Base-by-base conservation (phyloP, 1,139 yeast species). In the Saccharomyces uvarum region DNA sequence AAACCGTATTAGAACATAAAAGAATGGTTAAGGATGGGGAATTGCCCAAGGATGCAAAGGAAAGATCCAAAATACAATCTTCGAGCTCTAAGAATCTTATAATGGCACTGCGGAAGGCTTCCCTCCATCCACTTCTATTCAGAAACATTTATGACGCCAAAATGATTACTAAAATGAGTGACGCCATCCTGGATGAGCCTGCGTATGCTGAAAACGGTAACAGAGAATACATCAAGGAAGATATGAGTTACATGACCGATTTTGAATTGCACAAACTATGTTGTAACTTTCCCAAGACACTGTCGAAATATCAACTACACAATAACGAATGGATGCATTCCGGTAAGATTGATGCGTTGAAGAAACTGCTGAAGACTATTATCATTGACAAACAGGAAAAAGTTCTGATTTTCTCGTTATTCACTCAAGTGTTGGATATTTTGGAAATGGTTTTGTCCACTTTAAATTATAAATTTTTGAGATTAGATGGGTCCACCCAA, bases 191-290 rank as follows among this genome's bases (percentile, higher is more conserved):
- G 84, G 77, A 77, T 54, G 97, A 91, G 64, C 89, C 90, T 1
- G 84, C 81, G 56, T 93, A 93, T 70, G 73, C 72, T 1, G 82
- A 78, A 56, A 73, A 74, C 50, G 97, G 98, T 21, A 90, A 88
- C 68, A 74, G 77, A 59, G 75, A 79, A 47, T 91, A 78, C 66
- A 90, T 93, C 55, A 81, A 70, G 64, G 99, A 93, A 71, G 99
- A 93, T 70, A 91, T 93, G 98, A 83, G 83, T 67, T 90, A 87
- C n/a, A 89, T 95, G 97, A 80, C 88, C 11, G 99, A 93, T 73
- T 87, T 81, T 68, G 99, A 95, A 70, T 77, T 93, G 55, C 83
- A 90, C 65, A 75, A 76, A 31, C 74, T 93, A 55, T 90, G 98
- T 68, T 76, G 76, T 51, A 81, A 80, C 60, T 93, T 87, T 70